Conservation (phyloP, 176 grass and related monocot genomes). For the Eremochloa ophiuroides region DNA sequence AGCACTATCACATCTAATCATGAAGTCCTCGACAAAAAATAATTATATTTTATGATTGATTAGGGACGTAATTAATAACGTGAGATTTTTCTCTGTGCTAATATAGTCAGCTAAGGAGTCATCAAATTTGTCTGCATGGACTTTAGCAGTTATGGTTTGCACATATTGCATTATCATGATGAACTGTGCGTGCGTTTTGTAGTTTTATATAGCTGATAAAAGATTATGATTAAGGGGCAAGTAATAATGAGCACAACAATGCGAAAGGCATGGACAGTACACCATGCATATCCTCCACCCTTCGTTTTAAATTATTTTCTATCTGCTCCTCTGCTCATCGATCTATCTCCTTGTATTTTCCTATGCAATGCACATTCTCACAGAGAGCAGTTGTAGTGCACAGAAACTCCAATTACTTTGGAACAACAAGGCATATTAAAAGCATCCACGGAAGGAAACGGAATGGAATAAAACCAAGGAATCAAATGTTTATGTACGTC, state of each 20-base stretch:
- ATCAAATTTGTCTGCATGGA: neutral
- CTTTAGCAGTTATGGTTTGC: neutral
- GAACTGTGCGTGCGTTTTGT: neutral
- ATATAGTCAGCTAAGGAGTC: neutral
- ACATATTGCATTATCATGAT: neutral
- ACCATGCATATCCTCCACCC: neutral
- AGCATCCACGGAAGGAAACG: neutral
- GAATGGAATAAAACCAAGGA: slow-evolving; percentile 33
- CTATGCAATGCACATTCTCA: neutral
- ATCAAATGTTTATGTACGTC: slow-evolving; percentile 12
- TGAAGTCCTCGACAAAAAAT: neutral
- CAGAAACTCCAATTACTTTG: neutral
- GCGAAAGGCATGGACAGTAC: neutral
- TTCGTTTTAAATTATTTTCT: neutral
- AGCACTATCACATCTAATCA: neutral
- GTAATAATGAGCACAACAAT: slow-evolving; percentile 2
- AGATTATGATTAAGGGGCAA: neutral
- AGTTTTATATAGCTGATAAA: neutral
- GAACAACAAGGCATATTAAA: neutral
- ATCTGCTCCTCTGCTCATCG: neutral
- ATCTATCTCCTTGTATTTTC: neutral
- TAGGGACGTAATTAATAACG: no score
- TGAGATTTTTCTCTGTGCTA: neutral
- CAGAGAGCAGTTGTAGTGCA: slow-evolving; percentile 14
- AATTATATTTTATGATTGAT: neutral